Evolutionary conservation across 2,329 filamentous ascomycete species (phyloP).

Genomic region (Aurifilum marmelostoma): DNA sequence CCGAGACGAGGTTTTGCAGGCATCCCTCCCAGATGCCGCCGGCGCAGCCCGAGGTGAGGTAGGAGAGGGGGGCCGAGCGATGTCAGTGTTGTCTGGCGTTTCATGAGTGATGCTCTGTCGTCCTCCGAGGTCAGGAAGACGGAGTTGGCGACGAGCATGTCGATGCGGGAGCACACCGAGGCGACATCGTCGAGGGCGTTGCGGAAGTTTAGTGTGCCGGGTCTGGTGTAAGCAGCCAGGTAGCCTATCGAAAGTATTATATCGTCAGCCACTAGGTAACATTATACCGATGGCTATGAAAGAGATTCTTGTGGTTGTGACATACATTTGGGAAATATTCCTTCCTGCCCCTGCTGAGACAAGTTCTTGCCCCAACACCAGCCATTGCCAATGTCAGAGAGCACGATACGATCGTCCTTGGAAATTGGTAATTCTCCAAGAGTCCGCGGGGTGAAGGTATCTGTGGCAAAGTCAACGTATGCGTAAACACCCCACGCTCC

Average conservation of each 20-base stretch:
- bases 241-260: slow-evolving; percentile 1
- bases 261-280: not conserved
- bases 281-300: too few relatives aligned
- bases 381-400: slow-evolving; percentile 18
- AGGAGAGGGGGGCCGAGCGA: slow-evolving; percentile 8
- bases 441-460: slow-evolving; percentile 11
- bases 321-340: slow-evolving; percentile 15
- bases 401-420: slow-evolving; percentile 6
- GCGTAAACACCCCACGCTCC: not conserved
- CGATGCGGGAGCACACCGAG: not conserved
- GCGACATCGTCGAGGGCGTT: slow-evolving; percentile 9
- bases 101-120: not conserved
- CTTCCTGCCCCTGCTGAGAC: slow-evolving; percentile 10
- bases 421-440: slow-evolving; percentile 9
- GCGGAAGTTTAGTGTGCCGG: not conserved
- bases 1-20: slow-evolving; percentile 15
- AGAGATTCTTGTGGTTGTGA: not conserved
- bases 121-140: slow-evolving; percentile 8
- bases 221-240: not conserved
- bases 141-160: slow-evolving; percentile 16
- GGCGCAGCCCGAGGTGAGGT: slow-evolving; percentile 15
- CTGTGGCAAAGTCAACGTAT: not conserved
- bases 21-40: slow-evolving; percentile 19
- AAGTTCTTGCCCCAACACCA: slow-evolving; percentile 22
- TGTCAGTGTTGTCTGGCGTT: not conserved